These are phyloP conservation scores for Ophiostoma himal-ulmi DNA, from an alignment of 2,329 filamentous ascomycete species.

Conservation along the genomic window DNA sequence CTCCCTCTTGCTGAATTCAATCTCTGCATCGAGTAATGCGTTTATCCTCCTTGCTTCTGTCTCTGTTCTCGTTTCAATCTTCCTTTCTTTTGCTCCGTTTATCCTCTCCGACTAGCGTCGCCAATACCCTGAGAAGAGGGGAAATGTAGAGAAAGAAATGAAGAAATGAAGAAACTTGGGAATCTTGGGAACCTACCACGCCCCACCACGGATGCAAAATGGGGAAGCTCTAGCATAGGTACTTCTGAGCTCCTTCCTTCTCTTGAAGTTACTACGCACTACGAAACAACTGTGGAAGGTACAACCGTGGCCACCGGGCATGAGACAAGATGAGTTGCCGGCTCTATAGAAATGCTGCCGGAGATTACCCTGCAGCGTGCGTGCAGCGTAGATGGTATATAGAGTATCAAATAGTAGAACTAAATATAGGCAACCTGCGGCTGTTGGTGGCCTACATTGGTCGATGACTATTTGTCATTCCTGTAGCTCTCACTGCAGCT, in stretches of 20 bases:
- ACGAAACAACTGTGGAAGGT: background rate
- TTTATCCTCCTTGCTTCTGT: background rate
- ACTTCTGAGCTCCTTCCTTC: background rate
- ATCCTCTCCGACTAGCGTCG: background rate
- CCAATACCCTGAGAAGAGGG: background rate
- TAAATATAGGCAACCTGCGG: background rate
- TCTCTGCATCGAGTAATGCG: no score
- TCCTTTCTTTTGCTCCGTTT: background rate
- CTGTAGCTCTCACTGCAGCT: background rate
- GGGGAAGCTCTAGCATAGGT: background rate
- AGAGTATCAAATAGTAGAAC: no score
- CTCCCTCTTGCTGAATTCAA: background rate
- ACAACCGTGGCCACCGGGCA: background rate
- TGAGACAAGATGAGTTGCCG: background rate
- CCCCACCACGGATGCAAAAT: slow-evolving; percentile 1
- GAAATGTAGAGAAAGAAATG: background rate
- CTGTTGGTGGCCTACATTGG: background rate
- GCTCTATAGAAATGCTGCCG: background rate
- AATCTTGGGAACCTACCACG: background rate
- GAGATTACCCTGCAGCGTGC: background rate
- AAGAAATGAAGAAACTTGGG: background rate
- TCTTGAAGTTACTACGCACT: background rate
- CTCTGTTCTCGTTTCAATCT: background rate
- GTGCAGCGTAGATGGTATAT: background rate
- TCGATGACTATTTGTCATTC: background rate